Evolutionary conservation across 805 yeast species (phyloP), one percentile per base, ranked within the genome.

Genomic region (Phaffomyces opuntiae): DNA sequence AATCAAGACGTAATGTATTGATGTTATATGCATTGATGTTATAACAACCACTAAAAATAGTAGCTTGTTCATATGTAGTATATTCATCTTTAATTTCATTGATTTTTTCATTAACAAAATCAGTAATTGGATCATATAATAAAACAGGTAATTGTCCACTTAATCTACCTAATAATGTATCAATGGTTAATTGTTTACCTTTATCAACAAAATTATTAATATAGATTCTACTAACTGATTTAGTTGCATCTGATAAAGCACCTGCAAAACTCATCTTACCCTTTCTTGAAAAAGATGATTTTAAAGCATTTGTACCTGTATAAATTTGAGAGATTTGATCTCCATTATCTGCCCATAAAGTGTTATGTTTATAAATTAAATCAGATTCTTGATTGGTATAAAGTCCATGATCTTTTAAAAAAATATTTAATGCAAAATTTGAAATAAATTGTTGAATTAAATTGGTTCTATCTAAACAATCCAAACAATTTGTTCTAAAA

Each of bases 251-350:
- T 0, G 96, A 85, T n/a, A 93, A 66, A 0, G 97, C 96, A 33
- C 98, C 97, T 0, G 98, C 98, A 45, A 93, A 67, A 38, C 91
- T 88, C 97, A 90, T 89, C 58, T 90, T 91, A 24, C 99, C 99
- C 27, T 87, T 82, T 60, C 99, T 77, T 2, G 98, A 87, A 59
- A 85, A 93, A 5, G 96, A 88, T 0, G 96, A 87, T 64, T 93
- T 93, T 50, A 93, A 72, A 0, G 99, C 99, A 49, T 95, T 95
- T 0, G 99, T 93, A 27, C 99, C 98, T 0, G 99, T 91, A 65
- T 93, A 93, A 16, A 93, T 91, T 61, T 87, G 95, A 3, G 96
- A 87, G 5, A 93, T 81, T 53, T 88, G 96, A 64, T 93, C 99
- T 46, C 99, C 99, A 63, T 93, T 93, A 63, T 93, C 96, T 1